phyloP scores from a whole-genome alignment of 202 grass and related monocot species.

The Zizania palustris region DNA sequence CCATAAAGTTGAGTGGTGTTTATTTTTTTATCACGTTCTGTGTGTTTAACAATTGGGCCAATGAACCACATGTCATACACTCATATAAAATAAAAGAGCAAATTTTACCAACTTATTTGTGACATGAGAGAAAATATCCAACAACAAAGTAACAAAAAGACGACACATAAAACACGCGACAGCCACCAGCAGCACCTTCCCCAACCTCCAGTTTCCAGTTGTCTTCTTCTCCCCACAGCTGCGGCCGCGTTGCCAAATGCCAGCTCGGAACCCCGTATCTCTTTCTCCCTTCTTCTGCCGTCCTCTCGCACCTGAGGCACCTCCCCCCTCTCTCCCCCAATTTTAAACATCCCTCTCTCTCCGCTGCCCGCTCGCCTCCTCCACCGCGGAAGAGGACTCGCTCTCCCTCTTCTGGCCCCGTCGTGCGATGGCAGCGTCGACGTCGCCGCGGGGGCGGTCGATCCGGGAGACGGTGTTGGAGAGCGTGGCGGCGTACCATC shows the following conservation, averaged over 20 bases:
- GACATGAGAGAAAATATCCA: no score
- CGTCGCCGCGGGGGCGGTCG: constrained; percentile 60
- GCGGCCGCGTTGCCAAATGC: constrained; percentile 29
- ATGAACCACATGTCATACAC: no score
- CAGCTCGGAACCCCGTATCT: constrained; percentile 36
- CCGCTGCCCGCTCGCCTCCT: not conserved
- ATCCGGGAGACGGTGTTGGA: constrained; percentile 80
- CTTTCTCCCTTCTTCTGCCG: constrained; percentile 16
- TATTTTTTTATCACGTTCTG: no score
- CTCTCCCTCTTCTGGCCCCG: no score
- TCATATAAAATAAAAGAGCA: no score
- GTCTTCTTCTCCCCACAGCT: constrained; percentile 8
- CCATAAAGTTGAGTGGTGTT: no score
- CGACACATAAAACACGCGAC: constrained; percentile 40
- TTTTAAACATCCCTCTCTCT: not conserved
- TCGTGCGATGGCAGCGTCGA: constrained; percentile 60
- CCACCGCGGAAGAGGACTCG: no score
- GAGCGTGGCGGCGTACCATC: constrained; percentile 82
- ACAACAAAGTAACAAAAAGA: not conserved
- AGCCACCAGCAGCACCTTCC: constrained; percentile 26
- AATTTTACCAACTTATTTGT: no score
- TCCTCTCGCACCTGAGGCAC: not conserved
- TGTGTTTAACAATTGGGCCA: no score
- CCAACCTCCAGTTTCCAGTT: constrained; percentile 40
- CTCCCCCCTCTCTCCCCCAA: constrained; percentile 11